phyloP scores from a whole-genome alignment of 2,329 filamentous ascomycete species.

The Colletotrichum limetticola region DNA sequence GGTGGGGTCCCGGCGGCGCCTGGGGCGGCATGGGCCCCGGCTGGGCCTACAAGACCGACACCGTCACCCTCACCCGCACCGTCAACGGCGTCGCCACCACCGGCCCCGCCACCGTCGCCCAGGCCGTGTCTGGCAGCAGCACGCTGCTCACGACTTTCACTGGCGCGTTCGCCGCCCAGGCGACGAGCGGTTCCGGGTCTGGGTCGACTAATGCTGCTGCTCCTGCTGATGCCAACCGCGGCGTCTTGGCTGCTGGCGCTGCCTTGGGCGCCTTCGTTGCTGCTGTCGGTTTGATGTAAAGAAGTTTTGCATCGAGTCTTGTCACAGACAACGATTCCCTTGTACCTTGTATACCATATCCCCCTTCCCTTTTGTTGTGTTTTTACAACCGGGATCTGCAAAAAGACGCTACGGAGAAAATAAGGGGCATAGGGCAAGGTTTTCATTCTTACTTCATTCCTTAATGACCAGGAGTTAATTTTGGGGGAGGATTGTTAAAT shows the following conservation, averaged over 20 bases:
- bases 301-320: background rate
- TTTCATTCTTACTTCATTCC: conserved; percentile 5
- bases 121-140: conserved; percentile 38
- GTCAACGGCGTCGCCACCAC: conserved; percentile 7
- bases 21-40: conserved; percentile 36
- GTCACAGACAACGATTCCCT: background rate
- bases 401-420: conserved; percentile 10
- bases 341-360: conserved; percentile 20
- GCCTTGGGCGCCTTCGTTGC: conserved; percentile 37
- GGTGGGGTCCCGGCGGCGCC: conserved; percentile 38
- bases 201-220: conserved; percentile 14
- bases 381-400: conserved; percentile 7
- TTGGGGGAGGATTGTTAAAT: background rate
- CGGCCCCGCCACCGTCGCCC: conserved; percentile 13
- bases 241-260: conserved; percentile 34
- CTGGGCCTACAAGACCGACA: conserved; percentile 39
- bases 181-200: conserved; percentile 23
- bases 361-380: conserved; percentile 5
- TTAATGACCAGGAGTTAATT: background rate
- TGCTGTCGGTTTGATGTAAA: conserved; percentile 37
- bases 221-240: conserved; percentile 17
- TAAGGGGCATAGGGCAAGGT: conserved; percentile 6
- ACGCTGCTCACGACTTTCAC: conserved; percentile 37
- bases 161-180: conserved; percentile 28
- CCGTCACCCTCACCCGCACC: conserved; percentile 36